A percentile compares a stretch with the other conserved stretches of the same genome.
Conservation (phyloP, 2,329 filamentous ascomycete genomes). For the Aspergillus niger region DNA sequence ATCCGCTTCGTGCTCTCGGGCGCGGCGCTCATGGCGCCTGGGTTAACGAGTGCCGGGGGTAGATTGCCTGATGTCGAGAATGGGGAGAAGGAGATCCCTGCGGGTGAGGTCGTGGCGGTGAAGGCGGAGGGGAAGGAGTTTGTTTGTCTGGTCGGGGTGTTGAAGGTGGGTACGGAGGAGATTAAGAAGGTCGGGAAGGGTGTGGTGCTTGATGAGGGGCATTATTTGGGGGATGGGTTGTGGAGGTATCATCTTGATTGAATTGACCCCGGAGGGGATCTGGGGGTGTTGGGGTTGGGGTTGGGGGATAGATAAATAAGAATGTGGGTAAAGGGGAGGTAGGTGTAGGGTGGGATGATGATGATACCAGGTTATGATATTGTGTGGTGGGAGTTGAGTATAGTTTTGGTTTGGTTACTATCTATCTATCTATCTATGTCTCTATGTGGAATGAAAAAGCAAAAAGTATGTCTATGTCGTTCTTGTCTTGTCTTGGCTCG, state of each 20-base stretch:
- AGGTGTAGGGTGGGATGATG: neutral
- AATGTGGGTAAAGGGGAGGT: no score
- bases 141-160: conserved; percentile 81
- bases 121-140: conserved; percentile 91
- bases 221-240: conserved; percentile 91
- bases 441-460: neutral
- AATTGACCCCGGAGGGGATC: conserved; percentile 17
- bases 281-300: neutral
- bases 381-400: neutral
- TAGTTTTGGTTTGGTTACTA: neutral
- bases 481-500: neutral
- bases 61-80: conserved; percentile 65
- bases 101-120: conserved; percentile 83
- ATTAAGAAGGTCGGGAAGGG: conserved; percentile 95
- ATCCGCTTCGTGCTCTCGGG: conserved; percentile 95
- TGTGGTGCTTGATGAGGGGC: conserved; percentile 87
- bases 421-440: neutral
- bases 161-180: conserved; percentile 84
- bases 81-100: conserved; percentile 60
- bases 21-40: conserved; percentile 94
- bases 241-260: conserved; percentile 71
- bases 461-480: no score
- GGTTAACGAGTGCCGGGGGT: conserved; percentile 81
- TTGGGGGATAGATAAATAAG: neutral
- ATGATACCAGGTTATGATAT: neutral